Evolutionary conservation across 225 moss, liverwort and hornwort genomes (phyloP).

Genomic region (Bryoerythrophyllum caledonicum): DNA sequence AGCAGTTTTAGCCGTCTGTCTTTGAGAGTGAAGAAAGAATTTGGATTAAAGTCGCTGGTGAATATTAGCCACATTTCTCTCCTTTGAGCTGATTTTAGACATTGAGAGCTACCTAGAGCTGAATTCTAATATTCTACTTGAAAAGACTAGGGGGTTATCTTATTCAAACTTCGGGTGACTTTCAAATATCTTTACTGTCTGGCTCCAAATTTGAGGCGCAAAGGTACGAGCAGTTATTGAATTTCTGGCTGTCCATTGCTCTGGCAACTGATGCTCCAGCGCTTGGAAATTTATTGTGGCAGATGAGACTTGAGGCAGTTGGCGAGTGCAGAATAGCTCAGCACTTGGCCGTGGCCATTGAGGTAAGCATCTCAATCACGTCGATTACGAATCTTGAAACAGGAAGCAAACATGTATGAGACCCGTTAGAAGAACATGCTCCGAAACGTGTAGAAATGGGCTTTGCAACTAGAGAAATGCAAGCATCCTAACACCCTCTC

Average conservation of each 20-base stretch:
- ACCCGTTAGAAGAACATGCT: background rate
- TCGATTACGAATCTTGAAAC: background rate
- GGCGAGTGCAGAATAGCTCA: constrained; percentile 56
- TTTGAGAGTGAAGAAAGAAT: no score
- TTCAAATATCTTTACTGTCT: background rate
- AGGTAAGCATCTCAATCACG: constrained; percentile 47
- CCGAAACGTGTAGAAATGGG: background rate
- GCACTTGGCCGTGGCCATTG: constrained; percentile 84
- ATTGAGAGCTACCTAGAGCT: no score
- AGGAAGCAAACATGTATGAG: background rate
- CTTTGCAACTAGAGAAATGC: background rate
- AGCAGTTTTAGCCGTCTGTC: no score
- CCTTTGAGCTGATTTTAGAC: no score
- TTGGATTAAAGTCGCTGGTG: no score
- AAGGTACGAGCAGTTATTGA: background rate
- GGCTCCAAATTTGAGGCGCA: background rate
- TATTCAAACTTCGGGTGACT: no score
- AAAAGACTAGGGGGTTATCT: no score
- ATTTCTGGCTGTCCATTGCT: background rate
- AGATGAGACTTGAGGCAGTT: constrained; percentile 91
- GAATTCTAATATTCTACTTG: no score
- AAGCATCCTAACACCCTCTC: background rate
- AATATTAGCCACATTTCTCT: no score
- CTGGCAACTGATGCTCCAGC: constrained; percentile 1
- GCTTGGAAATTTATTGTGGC: constrained; percentile 26